Percentiles rank a stretch among this genome's conserved stretches.
Conservation (phyloP, 106 monocot genomes). For the Phalaenopsis equestris region DNA sequence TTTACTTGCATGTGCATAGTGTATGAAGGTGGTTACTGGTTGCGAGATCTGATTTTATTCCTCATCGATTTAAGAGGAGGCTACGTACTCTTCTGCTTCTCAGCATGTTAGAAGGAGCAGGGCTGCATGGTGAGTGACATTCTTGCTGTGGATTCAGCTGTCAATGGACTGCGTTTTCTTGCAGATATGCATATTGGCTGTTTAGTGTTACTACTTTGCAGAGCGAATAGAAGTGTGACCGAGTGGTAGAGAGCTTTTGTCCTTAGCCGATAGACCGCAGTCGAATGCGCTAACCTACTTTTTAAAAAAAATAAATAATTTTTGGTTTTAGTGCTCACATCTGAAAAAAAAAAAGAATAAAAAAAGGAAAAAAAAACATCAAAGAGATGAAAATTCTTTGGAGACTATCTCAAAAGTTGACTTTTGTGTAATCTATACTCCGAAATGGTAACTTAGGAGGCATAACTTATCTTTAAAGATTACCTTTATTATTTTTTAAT, state of each 20-base stretch:
- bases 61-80: background rate
- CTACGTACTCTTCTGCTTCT: background rate
- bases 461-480: background rate
- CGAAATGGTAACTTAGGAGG: background rate
- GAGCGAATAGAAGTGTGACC: too few relatives aligned
- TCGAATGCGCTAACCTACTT: too few relatives aligned
- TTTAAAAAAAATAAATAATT: too few relatives aligned
- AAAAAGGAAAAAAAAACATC: too few relatives aligned
- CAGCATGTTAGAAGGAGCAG: background rate
- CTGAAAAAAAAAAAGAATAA: too few relatives aligned
- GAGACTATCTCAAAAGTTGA: too few relatives aligned
- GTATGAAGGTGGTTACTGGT: background rate
- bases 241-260: too few relatives aligned
- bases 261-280: too few relatives aligned
- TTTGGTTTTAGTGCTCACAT: too few relatives aligned
- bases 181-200: background rate
- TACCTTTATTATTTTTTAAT: background rate
- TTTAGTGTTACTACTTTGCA: background rate
- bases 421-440: too few relatives aligned
- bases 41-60: background rate
- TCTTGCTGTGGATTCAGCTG: background rate
- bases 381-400: too few relatives aligned
- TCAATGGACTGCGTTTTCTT: background rate
- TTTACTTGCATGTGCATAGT: background rate
- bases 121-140: background rate